Percentiles rank a stretch among this genome's conserved stretches.
phyloP scores from a whole-genome alignment of 805 yeast species.

The Teunomyces lycoperdinae region DNA sequence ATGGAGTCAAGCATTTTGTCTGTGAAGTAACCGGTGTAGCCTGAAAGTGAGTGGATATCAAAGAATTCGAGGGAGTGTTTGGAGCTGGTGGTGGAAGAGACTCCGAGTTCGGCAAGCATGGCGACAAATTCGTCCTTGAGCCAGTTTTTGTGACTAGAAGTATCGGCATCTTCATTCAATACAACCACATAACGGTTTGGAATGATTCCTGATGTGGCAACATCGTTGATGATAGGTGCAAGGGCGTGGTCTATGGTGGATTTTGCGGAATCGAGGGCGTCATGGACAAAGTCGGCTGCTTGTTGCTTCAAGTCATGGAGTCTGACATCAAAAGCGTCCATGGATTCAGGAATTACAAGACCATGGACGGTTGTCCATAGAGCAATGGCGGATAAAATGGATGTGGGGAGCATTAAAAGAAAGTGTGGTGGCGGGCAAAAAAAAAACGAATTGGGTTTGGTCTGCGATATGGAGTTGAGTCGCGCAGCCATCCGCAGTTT shows the following conservation, averaged over 20 bases:
- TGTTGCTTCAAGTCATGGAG: background rate
- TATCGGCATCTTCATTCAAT: slow-evolving; percentile 8
- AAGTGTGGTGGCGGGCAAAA: slow-evolving; percentile 1
- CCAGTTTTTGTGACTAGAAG: slow-evolving; percentile 8
- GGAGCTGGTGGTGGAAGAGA: background rate
- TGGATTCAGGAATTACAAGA: background rate
- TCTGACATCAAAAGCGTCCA: background rate
- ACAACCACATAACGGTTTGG: slow-evolving; percentile 13
- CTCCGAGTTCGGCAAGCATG: slow-evolving; percentile 13
- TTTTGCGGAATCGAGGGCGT: background rate
- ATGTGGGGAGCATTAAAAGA: background rate
- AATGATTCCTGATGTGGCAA: slow-evolving; percentile 1
- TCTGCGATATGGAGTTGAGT: background rate
- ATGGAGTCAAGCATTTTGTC: slow-evolving; percentile 14
- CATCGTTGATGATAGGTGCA: slow-evolving; percentile 8
- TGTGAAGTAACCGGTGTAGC: slow-evolving; percentile 21
- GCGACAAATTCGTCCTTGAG: slow-evolving; percentile 2
- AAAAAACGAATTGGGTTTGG: background rate
- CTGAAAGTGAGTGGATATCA: slow-evolving; percentile 11
- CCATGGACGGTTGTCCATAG: slow-evolving; percentile 2
- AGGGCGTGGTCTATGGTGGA: background rate
- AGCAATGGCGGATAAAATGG: slow-evolving; percentile 1
- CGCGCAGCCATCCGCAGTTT: background rate
- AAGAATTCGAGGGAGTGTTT: slow-evolving; percentile 13
- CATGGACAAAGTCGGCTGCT: background rate